A percentile compares a stretch with the other conserved stretches of the same genome.
phyloP scores from a whole-genome alignment of 352 stramenopile genomes.

The Phytophthora hibernalis region DNA sequence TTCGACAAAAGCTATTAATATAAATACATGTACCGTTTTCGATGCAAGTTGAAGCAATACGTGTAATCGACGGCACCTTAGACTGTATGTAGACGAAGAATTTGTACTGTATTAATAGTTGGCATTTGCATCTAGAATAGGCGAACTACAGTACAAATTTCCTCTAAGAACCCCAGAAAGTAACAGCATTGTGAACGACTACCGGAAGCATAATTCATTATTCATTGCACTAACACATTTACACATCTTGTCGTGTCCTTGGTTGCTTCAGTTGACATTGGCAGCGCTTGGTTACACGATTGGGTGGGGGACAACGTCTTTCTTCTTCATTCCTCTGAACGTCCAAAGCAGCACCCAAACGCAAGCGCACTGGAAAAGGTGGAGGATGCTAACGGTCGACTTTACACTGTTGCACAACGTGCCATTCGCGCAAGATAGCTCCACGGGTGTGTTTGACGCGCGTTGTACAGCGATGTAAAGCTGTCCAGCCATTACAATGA shows the following conservation, averaged over 20 bases:
- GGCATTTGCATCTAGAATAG: too few relatives aligned
- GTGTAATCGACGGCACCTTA: too few relatives aligned
- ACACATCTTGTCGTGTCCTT: not conserved
- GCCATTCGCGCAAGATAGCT: constrained; percentile 67
- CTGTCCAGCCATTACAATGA: constrained; percentile 49
- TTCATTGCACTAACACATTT: not conserved
- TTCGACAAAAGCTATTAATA: not conserved
- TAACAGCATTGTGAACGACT: too few relatives aligned
- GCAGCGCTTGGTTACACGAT: constrained; percentile 19
- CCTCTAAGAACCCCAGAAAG: too few relatives aligned
- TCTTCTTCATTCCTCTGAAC: constrained; percentile 38
- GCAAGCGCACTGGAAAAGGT: constrained; percentile 43
- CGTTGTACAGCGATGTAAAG: constrained; percentile 40
- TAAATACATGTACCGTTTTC: too few relatives aligned
- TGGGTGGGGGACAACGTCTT: constrained; percentile 12
- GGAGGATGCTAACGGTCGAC: constrained; percentile 39
- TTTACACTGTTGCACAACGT: constrained; percentile 48
- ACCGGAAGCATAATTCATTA: not conserved
- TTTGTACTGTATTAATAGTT: too few relatives aligned
- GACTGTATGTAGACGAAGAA: too few relatives aligned
- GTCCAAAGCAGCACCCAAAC: constrained; percentile 45
- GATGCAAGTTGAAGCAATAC: too few relatives aligned
- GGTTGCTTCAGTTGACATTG: not conserved
- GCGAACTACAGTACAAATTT: too few relatives aligned
- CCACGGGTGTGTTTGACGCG: constrained; percentile 25